Evolutionary conservation across 352 stramenopile genomes (phyloP).

Genomic region (Pythium periplocum): DNA sequence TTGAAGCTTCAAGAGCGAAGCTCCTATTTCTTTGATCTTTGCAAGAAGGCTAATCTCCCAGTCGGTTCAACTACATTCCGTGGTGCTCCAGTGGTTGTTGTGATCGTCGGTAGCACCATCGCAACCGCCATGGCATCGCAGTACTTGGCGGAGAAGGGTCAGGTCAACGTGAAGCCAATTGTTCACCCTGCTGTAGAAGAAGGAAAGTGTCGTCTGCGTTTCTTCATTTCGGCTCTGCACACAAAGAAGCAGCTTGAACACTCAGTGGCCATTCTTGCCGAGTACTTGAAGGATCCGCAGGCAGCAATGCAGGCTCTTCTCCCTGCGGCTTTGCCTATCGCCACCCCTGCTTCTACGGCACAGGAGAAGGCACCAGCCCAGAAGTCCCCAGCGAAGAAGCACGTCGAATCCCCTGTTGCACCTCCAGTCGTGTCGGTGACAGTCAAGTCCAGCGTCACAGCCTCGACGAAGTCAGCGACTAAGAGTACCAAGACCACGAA

Average conservation of each 20-base stretch:
- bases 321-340: too few relatives aligned
- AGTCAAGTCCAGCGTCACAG: slow-evolving; percentile 9
- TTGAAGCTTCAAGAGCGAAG: slow-evolving; percentile 58
- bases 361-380: too few relatives aligned
- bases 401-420: too few relatives aligned
- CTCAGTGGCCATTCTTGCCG: slow-evolving; percentile 30
- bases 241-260: slow-evolving; percentile 63
- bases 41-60: slow-evolving; percentile 51
- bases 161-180: slow-evolving; percentile 82
- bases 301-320: slow-evolving; percentile 2
- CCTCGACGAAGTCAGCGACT: not conserved
- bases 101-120: slow-evolving; percentile 76
- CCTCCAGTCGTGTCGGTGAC: too few relatives aligned
- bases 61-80: slow-evolving; percentile 59
- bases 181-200: slow-evolving; percentile 83
- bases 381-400: too few relatives aligned
- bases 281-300: slow-evolving; percentile 20
- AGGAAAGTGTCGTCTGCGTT: slow-evolving; percentile 77
- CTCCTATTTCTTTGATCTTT: slow-evolving; percentile 73
- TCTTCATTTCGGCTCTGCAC: slow-evolving; percentile 82
- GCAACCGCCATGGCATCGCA: slow-evolving; percentile 70
- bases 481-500: too few relatives aligned
- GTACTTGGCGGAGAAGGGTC: slow-evolving; percentile 37
- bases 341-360: too few relatives aligned
- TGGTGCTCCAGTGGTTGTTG: slow-evolving; percentile 71